These are phyloP conservation scores for Lactarius sanguifluus DNA, from an alignment of 768 basidiomycete genomes.

Conservation along the genomic window DNA sequence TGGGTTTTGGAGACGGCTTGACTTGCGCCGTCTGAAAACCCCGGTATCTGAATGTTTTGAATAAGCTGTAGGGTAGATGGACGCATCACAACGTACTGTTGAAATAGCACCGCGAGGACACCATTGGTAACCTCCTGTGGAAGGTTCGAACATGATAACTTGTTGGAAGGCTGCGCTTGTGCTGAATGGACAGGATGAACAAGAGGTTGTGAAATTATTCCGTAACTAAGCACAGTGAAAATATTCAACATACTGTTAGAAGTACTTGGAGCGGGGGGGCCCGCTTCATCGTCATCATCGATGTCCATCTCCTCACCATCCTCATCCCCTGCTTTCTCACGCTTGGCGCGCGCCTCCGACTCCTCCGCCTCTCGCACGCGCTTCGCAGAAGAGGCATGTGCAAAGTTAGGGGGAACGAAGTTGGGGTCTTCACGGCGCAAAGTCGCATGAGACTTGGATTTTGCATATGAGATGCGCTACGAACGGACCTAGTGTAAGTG, in stretches of 20 bases:
- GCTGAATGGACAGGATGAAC: constrained; percentile 43
- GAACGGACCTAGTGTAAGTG: constrained; percentile 23
- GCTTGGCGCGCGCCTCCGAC: constrained; percentile 56
- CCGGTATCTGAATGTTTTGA: constrained; percentile 57
- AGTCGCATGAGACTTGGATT: constrained; percentile 85
- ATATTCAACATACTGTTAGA: constrained; percentile 47
- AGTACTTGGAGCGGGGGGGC: constrained; percentile 31
- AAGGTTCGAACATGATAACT: constrained; percentile 75
- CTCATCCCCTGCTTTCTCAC: constrained; percentile 52
- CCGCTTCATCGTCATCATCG: constrained; percentile 78
- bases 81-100: constrained; percentile 65
- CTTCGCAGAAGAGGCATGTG: constrained; percentile 58
- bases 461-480: constrained; percentile 91
- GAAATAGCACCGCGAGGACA: constrained; percentile 83
- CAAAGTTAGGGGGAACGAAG: constrained; percentile 71
- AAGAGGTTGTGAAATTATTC: constrained; percentile 20
- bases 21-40: constrained; percentile 77
- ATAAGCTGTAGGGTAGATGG: background rate
- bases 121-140: constrained; percentile 89
- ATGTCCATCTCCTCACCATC: constrained; percentile 94
- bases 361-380: constrained; percentile 61
- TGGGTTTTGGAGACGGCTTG: constrained; percentile 65
- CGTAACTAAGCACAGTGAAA: constrained; percentile 11
- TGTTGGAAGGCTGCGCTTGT: constrained; percentile 43
- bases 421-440: constrained; percentile 73